Percentiles rank a stretch among this genome's conserved stretches.
Evolutionary conservation across 208 protist species (phyloP).

Genomic region (Trypanosoma avium): DNA sequence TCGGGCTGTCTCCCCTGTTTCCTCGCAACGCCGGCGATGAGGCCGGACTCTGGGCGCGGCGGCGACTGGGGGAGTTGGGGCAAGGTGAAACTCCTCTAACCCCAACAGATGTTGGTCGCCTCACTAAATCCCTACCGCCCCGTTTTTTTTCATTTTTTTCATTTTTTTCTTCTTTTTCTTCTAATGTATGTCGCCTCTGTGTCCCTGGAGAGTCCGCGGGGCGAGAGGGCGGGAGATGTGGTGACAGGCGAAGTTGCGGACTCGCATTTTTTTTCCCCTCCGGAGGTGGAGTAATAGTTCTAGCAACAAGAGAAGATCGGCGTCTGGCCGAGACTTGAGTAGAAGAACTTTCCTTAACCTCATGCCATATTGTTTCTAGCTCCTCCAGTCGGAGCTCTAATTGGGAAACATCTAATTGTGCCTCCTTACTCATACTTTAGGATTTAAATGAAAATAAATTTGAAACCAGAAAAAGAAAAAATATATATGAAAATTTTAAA

Average conservation of each 20-base stretch:
- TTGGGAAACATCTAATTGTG: constrained; percentile 25
- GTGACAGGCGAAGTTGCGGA: not conserved
- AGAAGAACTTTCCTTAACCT: constrained; percentile 7
- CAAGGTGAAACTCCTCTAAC: too few relatives aligned
- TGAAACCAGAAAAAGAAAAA: constrained; percentile 25
- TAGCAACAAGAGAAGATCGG: not conserved
- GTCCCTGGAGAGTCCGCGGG: not conserved
- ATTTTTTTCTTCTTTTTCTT: not conserved
- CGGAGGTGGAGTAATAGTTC: not conserved
- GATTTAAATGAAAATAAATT: constrained; percentile 23
- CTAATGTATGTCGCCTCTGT: not conserved
- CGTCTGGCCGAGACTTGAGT: not conserved
- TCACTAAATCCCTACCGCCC: too few relatives aligned
- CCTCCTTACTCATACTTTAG: constrained; percentile 7
- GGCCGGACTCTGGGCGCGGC: not conserved
- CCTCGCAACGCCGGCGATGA: too few relatives aligned
- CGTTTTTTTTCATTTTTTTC: too few relatives aligned
- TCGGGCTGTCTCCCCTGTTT: not conserved
- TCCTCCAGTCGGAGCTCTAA: constrained; percentile 29
- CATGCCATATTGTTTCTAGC: constrained; percentile 28
- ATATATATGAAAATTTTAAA: too few relatives aligned
- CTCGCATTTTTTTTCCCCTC: not conserved
- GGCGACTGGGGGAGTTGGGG: not conserved
- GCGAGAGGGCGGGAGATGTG: not conserved
- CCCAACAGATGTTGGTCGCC: too few relatives aligned